Evolutionary conservation across 805 yeast species (phyloP), one percentile per base, ranked within the genome.

Genomic region (Metschnikowia bowlesiae): DNA sequence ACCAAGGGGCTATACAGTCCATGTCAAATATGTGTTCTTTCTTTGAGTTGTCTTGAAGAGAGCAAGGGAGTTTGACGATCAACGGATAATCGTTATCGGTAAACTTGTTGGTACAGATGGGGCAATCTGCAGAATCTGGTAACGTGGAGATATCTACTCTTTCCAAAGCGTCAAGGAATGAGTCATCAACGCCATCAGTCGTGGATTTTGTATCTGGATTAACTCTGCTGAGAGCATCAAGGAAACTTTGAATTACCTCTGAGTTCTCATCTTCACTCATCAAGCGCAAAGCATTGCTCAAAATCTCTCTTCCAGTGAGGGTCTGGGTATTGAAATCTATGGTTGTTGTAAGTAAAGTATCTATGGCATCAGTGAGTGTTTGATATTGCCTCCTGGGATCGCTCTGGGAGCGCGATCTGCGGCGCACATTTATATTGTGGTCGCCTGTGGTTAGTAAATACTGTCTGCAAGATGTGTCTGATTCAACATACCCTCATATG

Each of bases 1-100:
- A 73, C 98, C 98, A 91, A 0, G 96, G 94, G 0, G 86, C 85
- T 36, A 92, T 83, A 64, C 97, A 91, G 57, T 92, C 97, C 55
- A 90, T 72, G 63, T 91, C 98, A 66, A 87, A 91, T 39, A 76
- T 76, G 65, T 91, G 98, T 35, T 73, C 76, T 42, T 62, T 68
- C 13, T 62, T 49, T 34, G 61, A 52, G 38, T 45, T 54, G 28
- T 61, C 62, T 44, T 65, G 66, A 7, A 69, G 63, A 37, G 75
- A 73, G 66, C 98, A 91, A 6, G 85, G 84, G 28, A 91, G 73
- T 57, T 78, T 73, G 14, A 89, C 96, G 10, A 91, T 82, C 44
- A 91, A 70, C 2, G 97, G 96, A 60, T 85, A 84, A 42, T 81
- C 72, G 62, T 89, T 96, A 33, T 83, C 85, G 3, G 78, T 70